These are phyloP conservation scores for Croton setiger DNA, from an alignment of 441 rosid genomes.

Conservation along the genomic window DNA sequence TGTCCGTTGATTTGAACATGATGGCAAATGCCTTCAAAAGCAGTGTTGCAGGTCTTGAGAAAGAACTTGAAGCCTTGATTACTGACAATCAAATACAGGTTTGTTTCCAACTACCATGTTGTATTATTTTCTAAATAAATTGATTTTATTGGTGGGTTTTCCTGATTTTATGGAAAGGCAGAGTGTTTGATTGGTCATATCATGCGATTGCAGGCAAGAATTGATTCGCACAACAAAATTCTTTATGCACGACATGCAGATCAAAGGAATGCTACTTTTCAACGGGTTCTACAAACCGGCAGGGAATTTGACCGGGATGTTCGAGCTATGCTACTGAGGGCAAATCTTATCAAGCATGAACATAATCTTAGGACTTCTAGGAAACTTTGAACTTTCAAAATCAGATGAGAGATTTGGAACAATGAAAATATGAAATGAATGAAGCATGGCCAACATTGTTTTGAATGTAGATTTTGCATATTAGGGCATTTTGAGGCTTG, in stretches of 20 bases:
- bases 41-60: conserved; percentile 70
- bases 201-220: conserved; percentile 76
- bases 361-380: conserved; percentile 55
- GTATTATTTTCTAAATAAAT: not conserved
- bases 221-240: conserved; percentile 95
- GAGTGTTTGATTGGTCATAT: conserved; percentile 1
- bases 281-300: conserved; percentile 92
- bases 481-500: conserved; percentile 24
- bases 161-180: not conserved
- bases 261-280: conserved; percentile 97
- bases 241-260: conserved; percentile 95
- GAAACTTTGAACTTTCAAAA: conserved; percentile 43
- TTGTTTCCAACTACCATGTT: not conserved
- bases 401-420: conserved; percentile 13
- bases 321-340: conserved; percentile 81
- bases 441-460: conserved; percentile 16
- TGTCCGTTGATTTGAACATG: conserved; percentile 88
- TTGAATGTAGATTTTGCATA: conserved; percentile 16
- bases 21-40: conserved; percentile 99
- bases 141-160: not conserved
- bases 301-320: conserved; percentile 85
- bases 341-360: conserved; percentile 84
- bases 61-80: conserved; percentile 87
- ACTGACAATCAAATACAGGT: conserved; percentile 98
- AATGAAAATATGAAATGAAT: not conserved